These are phyloP conservation scores for Ascochyta rabiei DNA, from an alignment of 2,329 filamentous ascomycete species.

Conservation along the genomic window DNA sequence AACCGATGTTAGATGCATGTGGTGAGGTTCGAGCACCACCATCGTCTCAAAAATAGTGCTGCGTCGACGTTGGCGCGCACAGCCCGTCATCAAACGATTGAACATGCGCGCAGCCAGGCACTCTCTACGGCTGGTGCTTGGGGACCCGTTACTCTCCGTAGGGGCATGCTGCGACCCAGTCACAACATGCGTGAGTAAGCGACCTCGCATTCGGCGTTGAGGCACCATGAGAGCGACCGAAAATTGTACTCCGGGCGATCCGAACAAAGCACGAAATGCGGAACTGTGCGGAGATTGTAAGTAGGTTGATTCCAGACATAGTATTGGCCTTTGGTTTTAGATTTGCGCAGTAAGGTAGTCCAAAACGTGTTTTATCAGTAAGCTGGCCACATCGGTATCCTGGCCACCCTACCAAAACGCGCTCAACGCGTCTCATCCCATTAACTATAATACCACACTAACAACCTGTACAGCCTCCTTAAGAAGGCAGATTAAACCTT, in stretches of 20 bases:
- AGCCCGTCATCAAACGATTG: slow-evolving; percentile 3
- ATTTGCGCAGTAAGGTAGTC: not conserved
- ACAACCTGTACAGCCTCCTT: too few species aligned
- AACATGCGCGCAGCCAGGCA: not conserved
- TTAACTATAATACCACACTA: too few species aligned
- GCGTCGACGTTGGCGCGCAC: slow-evolving; percentile 5
- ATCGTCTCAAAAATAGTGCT: slow-evolving; percentile 10
- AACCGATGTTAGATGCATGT: slow-evolving; percentile 6
- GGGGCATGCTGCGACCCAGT: not conserved
- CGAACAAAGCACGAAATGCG: not conserved
- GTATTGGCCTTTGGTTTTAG: not conserved
- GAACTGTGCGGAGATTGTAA: not conserved
- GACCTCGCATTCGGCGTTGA: not conserved
- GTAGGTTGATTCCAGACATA: not conserved
- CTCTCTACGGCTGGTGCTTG: slow-evolving; percentile 3
- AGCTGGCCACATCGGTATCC: too few species aligned
- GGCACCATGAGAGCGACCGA: not conserved
- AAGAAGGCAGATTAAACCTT: too few species aligned
- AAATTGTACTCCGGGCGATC: not conserved
- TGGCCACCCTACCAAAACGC: too few species aligned
- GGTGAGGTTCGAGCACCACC: slow-evolving; percentile 9
- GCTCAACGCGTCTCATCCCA: too few species aligned
- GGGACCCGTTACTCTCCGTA: slow-evolving; percentile 8
- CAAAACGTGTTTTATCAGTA: too few species aligned
- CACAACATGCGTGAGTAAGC: not conserved